These are phyloP conservation scores for Rubia yunnanensis DNA, from an alignment of 257 asterid species.

Conservation along the genomic window DNA sequence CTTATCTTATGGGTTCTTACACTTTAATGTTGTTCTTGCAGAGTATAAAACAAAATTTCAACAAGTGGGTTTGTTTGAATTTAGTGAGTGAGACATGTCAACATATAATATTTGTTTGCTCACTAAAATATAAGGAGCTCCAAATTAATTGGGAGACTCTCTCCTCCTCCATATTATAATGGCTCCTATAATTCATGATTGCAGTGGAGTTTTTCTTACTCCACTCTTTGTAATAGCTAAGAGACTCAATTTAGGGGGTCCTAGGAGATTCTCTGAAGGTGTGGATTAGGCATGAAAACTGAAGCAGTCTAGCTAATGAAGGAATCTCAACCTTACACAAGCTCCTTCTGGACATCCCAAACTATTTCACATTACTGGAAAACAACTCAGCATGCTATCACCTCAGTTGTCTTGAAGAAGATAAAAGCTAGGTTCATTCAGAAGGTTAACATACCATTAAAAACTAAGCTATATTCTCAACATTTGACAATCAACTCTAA, in stretches of 20 bases:
- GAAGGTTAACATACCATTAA: neutral
- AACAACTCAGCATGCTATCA: neutral
- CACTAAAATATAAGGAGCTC: neutral
- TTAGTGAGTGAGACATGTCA: neutral
- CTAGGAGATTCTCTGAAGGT: neutral
- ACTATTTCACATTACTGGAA: neutral
- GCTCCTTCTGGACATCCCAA: neutral
- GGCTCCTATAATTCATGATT: neutral
- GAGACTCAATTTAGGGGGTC: neutral
- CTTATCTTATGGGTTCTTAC: neutral
- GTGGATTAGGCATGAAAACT: neutral
- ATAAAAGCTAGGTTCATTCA: neutral
- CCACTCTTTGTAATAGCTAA: neutral
- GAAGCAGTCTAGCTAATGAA: neutral
- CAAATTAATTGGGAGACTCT: too few species aligned
- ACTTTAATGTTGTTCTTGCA: neutral
- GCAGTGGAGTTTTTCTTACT: neutral
- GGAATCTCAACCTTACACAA: neutral
- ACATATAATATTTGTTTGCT: neutral
- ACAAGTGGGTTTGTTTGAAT: too few species aligned
- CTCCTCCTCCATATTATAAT: neutral
- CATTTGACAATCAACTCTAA: neutral
- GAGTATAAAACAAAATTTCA: neutral
- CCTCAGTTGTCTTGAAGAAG: neutral
- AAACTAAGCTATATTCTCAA: neutral